Evolutionary conservation across 306 rosid species (phyloP), one percentile per base, ranked within the genome.

Genomic region (Acacia crassicarpa): DNA sequence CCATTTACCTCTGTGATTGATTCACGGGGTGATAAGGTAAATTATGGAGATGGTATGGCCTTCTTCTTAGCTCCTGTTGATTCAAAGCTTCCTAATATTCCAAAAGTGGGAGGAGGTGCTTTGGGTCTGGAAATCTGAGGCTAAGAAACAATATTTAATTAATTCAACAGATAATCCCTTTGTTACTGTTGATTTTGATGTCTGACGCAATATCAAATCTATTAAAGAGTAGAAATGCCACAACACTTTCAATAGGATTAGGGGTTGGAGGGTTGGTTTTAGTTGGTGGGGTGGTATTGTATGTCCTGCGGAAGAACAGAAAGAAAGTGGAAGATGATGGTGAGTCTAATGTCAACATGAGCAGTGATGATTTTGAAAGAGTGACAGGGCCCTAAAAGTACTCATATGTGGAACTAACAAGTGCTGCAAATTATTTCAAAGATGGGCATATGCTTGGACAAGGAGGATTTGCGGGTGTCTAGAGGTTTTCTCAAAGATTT

Each of bases 111-210:
- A 33, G 35, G 35, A 33, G 35, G 4, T 33, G 4, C 35, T 33
- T 3, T 33, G 35, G 35, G 35, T 27, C 38, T 62, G 19, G 1
- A 20, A 5, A 1, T 54, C 19, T 27, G 25, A 16, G 62, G 62
- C 2, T 3, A 54, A 7, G 62, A 54, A 54, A n/a, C 27, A 0
- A n/a, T 19, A 20, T 3, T 20, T 54, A 54, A 22, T 20, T 54
- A 54, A 22, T 58, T 58, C 65, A n/a, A 58, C 33, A 15, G 44
- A 4, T 4, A 8, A 63, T 63, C 68, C 68, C 4, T 63, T 63
- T 30, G 68, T 48, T 86, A 78, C n/a, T 91, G 87, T 22, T 38
- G 68, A 63, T 70, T 91, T 89, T 59, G 94, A 91, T 69, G 85
- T 84, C 75, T 84, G 0, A 9, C 8, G 1, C 0, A 78, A 82